Base-by-base conservation (phyloP, 257 asterid genomes). In the Primulina eburnea region DNA sequence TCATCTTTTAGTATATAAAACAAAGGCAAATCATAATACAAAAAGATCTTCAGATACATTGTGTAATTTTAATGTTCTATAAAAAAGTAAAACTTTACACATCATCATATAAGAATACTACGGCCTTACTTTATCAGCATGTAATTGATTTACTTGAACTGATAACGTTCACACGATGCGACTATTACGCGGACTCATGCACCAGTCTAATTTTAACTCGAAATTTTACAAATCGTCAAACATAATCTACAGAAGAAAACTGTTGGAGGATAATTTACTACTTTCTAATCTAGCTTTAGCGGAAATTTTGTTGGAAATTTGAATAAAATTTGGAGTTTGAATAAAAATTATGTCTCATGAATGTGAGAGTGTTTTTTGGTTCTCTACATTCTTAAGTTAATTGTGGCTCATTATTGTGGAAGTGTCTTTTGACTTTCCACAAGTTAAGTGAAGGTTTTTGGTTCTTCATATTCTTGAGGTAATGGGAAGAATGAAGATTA, bases 31-130 rank as follows among this genome's bases (percentile, higher is more conserved):
- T 28, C 28, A 62, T 24, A 65, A 30, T 55, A 12, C 53, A 12
- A 7, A 47, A 14, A 53, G 71, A 20, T 60, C 32, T 59, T 40
- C 50, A 11, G 43, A 56, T 77, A 34, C 75, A 68, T 60, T 20
- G 65, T 30, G 55, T 64, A 33, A 30, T 55, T 68, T 8, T 40
- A 47, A 12, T 47, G 6, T 47, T 3, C 17, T 0, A 43, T 47
- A 47, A 40, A 10, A 18, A 47, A 47, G 56, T 14, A 47, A 14
- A 47, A 47, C 56, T 47, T 7, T 14, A 47, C 47, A 0, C 20
- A 2, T 12, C 20, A 47, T 14, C 56, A 16, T 47, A 47, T 14
- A 47, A 16, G n/a, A 47, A 47, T 47, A 16, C n/a, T 3, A 43
- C 43, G 43, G 43, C 11, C 43, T 6, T 35, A 35, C 11, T 8